Evolutionary conservation across 2,329 filamentous ascomycete genomes (phyloP).

Genomic region (Colletotrichum theobromicola): DNA sequence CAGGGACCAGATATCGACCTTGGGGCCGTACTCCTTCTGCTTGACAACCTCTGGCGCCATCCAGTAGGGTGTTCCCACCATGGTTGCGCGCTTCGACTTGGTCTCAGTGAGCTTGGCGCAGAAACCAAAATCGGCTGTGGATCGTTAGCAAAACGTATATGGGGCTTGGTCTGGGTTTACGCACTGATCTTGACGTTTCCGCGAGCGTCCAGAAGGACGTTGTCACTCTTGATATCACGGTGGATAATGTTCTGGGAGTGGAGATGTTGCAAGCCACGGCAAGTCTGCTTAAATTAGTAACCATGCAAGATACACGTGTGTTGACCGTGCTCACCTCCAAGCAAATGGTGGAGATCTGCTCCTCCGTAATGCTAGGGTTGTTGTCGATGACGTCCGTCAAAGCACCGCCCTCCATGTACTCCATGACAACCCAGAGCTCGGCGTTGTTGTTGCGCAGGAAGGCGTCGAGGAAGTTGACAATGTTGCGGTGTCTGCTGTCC

Average conservation of each 20-base stretch:
- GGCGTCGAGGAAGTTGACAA: constrained; percentile 97
- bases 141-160: constrained; percentile 36
- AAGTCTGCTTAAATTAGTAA: constrained; percentile 68
- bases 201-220: constrained; percentile 90
- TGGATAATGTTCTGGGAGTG: constrained; percentile 98
- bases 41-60: constrained; percentile 99
- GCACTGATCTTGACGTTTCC: constrained; percentile 97
- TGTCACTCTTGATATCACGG: constrained; percentile 99
- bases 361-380: constrained; percentile 90
- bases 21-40: constrained; percentile 97
- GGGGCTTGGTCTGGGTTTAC: constrained; percentile 39
- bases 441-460: constrained; percentile 94
- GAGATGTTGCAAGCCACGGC: constrained; percentile 90
- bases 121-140: constrained; percentile 95
- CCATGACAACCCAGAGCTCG: constrained; percentile 99
- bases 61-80: constrained; percentile 99
- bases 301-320: not conserved
- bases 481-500: constrained; percentile 96
- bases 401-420: constrained; percentile 98
- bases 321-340: constrained; percentile 73
- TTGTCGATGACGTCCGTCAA: constrained; percentile 99
- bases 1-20: constrained; percentile 98
- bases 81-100: constrained; percentile 96
- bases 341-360: constrained; percentile 98
- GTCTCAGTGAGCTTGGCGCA: constrained; percentile 97